These are phyloP conservation scores for Rubia peregrina DNA, from an alignment of 305 asterid species.

Conservation along the genomic window DNA sequence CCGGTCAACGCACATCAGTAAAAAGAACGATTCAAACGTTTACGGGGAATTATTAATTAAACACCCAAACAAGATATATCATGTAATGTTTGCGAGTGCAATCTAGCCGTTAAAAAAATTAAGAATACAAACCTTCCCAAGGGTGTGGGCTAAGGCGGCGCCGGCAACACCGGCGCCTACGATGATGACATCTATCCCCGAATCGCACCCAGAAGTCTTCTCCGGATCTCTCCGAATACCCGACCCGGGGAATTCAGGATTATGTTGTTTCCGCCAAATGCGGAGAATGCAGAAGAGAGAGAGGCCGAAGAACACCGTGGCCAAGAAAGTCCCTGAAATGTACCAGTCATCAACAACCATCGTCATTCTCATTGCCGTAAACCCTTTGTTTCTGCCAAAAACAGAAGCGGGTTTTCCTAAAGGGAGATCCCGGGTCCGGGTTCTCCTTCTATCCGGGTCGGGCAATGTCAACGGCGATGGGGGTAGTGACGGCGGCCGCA, in stretches of 20 bases:
- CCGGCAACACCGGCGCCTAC: constrained; percentile 64
- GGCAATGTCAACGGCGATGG: neutral
- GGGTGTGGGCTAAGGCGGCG: constrained; percentile 47
- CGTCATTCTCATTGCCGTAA: neutral
- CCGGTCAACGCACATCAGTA: no score
- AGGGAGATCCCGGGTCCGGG: neutral
- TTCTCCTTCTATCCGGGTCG: neutral
- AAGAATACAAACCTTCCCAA: constrained; percentile 32
- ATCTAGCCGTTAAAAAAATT: no score
- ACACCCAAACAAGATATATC: neutral
- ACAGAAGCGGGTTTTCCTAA: neutral
- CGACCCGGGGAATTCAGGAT: constrained; percentile 7
- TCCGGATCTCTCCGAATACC: constrained; percentile 6
- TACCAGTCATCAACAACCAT: constrained; percentile 15
- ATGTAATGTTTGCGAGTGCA: neutral
- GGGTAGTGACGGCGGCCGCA: neutral
- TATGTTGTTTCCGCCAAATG: neutral
- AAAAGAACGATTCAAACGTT: no score
- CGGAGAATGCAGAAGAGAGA: constrained; percentile 23
- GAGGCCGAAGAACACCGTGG: constrained; percentile 23
- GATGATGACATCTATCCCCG: constrained; percentile 33
- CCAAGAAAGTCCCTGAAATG: constrained; percentile 21
- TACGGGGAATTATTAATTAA: neutral
- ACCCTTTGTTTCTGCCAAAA: neutral
- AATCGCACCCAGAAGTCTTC: constrained; percentile 10